Base-by-base conservation (phyloP, 139 green algal species). In the Chlamydomonas incerta region DNA sequence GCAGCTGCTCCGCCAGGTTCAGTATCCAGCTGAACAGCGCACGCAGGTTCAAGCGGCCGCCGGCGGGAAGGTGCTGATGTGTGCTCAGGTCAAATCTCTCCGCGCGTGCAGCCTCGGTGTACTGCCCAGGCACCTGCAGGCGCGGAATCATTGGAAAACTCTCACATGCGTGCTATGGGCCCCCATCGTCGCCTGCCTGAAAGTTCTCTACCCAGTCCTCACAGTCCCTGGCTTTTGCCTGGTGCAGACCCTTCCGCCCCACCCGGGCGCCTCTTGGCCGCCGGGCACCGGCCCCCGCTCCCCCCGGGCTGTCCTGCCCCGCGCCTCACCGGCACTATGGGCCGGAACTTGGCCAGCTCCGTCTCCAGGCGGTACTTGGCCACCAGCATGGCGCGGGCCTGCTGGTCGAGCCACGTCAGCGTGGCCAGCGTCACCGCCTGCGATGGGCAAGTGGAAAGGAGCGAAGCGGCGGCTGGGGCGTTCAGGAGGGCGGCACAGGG, bases 331-430 rank as follows among this genome's bases (percentile, higher is more conserved):
- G 80, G 52, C 2, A 86, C 68, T 52, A 86, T 68, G 52, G 80
- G 52, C n/a, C 80, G 52, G 80, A 86, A 86, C 34, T 86, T 86
- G 55, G 17, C 8, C 26, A 86, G 68, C 52, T 86, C 80, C 14
- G 26, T 4, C 68, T 80, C 68, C 13, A 86, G 57, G 35, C 80
- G 80, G 68, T 62, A 60, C 50, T 71, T 70, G 5, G 80, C 52
- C 2, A 79, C 29, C 24, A 86, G 80, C 80, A 86, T 77, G 52
- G 80, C 80, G 10, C 68, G 68, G 14, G 80, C 80, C 47, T 86
- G 80, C 80, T 86, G 80, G 68, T 86, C 80, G 11, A 86, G 28
- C 80, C 80, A 86, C 29, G 52, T 62, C 55, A 77, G 80, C 33
- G 80, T 86, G 29, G 68, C 68, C 4, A 86, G 68, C 18, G 67